A percentile compares a stretch with the other conserved stretches of the same genome.
Evolutionary conservation across 2,329 filamentous ascomycete genomes (phyloP).

Genomic region (Orbilia quercus): DNA sequence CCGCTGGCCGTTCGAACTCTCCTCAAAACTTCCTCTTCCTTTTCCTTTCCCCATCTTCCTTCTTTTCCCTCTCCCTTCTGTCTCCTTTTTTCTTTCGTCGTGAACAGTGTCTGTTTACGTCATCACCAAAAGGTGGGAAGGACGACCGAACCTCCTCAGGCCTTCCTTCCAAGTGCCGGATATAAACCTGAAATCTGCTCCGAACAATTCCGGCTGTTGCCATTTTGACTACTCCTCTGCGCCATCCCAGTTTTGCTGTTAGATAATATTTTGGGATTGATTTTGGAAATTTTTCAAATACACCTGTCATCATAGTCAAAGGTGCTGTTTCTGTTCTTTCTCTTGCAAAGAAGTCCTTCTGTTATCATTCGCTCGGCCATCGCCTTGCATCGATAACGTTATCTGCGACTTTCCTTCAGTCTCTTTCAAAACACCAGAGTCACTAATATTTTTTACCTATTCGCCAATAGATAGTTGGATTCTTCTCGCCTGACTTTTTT

Average conservation of each 20-base stretch:
- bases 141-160: constrained; percentile 1
- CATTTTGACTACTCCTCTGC: constrained; percentile 28
- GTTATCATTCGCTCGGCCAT: not conserved
- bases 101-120: constrained; percentile 35
- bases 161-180: constrained; percentile 28
- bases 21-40: constrained; percentile 35
- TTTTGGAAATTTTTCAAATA: constrained; percentile 10
- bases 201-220: constrained; percentile 54
- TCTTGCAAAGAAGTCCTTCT: not conserved
- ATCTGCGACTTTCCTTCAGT: not conserved
- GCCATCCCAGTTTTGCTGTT: constrained; percentile 6
- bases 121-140: constrained; percentile 4
- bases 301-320: constrained; percentile 12
- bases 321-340: constrained; percentile 17
- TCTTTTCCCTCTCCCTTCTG: constrained; percentile 1
- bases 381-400: constrained; percentile 32
- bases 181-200: constrained; percentile 38
- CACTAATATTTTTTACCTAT: constrained; percentile 20
- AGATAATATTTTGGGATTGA: no score
- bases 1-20: constrained; percentile 21
- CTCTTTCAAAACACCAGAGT: constrained; percentile 1
- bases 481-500: not conserved
- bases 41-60: constrained; percentile 14
- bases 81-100: constrained; percentile 11
- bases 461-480: constrained; percentile 16